Conservation (phyloP, 2,329 filamentous ascomycete genomes). For the Ophiostoma populinum region DNA sequence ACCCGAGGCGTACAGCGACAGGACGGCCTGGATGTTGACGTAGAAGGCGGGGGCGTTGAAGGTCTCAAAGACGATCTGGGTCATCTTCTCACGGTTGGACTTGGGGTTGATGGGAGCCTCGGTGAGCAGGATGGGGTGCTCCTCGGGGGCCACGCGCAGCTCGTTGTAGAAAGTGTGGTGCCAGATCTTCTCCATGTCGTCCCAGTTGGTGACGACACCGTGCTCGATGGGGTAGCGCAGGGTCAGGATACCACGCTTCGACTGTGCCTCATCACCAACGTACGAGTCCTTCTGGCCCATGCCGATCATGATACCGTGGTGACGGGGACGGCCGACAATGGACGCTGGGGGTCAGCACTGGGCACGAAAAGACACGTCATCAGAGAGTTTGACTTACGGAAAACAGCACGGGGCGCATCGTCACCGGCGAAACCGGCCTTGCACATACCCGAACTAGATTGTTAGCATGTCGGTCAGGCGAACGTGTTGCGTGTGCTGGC, state of each 20-base stretch:
- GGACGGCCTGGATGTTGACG: constrained; percentile 98
- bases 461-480: constrained; percentile 26
- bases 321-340: constrained; percentile 98
- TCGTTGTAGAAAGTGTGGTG: constrained; percentile 99
- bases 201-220: constrained; percentile 99
- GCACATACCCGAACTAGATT: constrained; percentile 94
- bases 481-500: no score
- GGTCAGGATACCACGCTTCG: constrained; percentile 99
- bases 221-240: constrained; percentile 99
- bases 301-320: constrained; percentile 99
- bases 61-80: constrained; percentile 99
- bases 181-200: constrained; percentile 99
- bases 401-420: constrained; percentile 98
- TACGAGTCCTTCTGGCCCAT: constrained; percentile 99
- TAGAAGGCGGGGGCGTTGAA: constrained; percentile 99
- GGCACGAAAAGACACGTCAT: not conserved
- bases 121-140: constrained; percentile 98
- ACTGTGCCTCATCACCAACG: constrained; percentile 99
- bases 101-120: constrained; percentile 99
- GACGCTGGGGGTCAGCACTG: constrained; percentile 46
- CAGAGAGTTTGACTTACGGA: constrained; percentile 65
- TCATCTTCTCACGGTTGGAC: constrained; percentile 99
- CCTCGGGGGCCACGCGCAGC: constrained; percentile 97
- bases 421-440: constrained; percentile 99
- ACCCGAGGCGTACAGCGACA: constrained; percentile 98